phyloP scores from a whole-genome alignment of 305 asterid species.

The Fraxinus angustifolia region DNA sequence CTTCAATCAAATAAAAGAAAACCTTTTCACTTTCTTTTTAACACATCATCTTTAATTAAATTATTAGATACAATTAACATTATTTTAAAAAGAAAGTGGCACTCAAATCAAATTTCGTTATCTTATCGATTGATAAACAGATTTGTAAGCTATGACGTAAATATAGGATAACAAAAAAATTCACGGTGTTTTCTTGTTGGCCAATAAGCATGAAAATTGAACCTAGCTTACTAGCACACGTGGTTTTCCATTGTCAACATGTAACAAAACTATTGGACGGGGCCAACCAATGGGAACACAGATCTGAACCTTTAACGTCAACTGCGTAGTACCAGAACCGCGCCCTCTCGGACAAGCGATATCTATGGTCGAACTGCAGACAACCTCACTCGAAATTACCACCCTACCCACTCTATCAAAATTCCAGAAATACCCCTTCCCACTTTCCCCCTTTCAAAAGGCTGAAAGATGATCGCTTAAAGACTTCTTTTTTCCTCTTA shows the following conservation, averaged over 20 bases:
- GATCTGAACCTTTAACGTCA: conserved; percentile 32
- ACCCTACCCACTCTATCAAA: conserved; percentile 23
- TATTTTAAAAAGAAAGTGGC: too few species aligned
- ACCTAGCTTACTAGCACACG: not conserved
- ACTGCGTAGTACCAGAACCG: conserved; percentile 21
- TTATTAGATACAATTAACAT: too few species aligned
- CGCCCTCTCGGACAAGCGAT: not conserved
- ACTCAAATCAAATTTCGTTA: too few species aligned
- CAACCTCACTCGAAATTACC: conserved; percentile 6
- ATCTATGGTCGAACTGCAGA: not conserved
- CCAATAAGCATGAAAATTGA: not conserved
- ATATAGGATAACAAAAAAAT: too few species aligned
- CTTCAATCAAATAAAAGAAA: too few species aligned
- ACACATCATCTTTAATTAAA: too few species aligned
- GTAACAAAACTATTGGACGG: not conserved
- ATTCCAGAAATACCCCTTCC: not conserved
- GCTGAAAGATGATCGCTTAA: not conserved
- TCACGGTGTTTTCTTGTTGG: not conserved
- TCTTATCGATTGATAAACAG: too few species aligned
- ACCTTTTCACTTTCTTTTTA: too few species aligned
- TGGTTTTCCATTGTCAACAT: not conserved
- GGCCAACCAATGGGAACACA: conserved; percentile 21
- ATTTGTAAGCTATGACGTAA: too few species aligned
- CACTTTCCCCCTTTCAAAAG: not conserved
- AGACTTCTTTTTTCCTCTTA: conserved; percentile 15